Percentiles rank a stretch among this genome's conserved stretches.
Conservation (phyloP, 768 basidiomycete species). For the Dendrothele bispora region DNA sequence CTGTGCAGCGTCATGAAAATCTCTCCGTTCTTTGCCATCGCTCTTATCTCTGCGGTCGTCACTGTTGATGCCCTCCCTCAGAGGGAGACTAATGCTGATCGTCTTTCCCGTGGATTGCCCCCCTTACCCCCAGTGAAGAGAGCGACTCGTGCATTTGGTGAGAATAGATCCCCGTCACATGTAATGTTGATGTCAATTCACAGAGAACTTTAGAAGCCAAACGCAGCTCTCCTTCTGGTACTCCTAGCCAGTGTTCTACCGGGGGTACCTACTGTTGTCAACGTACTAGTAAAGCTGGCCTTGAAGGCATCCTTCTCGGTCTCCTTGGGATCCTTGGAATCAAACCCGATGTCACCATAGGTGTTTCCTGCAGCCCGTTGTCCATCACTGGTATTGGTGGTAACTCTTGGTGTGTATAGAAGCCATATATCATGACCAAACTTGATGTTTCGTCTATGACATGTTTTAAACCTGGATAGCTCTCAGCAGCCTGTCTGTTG, state of each 20-base stretch:
- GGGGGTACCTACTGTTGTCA: conserved; percentile 47
- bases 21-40: conserved; percentile 35
- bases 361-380: conserved; percentile 38
- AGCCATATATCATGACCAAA: conserved; percentile 9
- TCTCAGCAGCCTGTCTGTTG: conserved; percentile 50
- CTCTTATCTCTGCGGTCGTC: conserved; percentile 34
- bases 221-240: conserved; percentile 32
- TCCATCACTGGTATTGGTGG: conserved; percentile 28
- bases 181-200: too few relatives aligned
- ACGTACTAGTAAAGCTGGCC: conserved; percentile 17
- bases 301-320: conserved; percentile 20
- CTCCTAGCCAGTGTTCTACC: conserved; percentile 35
- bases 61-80: conserved; percentile 28
- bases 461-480: conserved; percentile 24
- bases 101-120: conserved; percentile 52
- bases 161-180: too few relatives aligned
- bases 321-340: conserved; percentile 31
- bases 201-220: conserved; percentile 37
- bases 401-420: conserved; percentile 26
- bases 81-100: conserved; percentile 53
- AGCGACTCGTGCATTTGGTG: conserved; percentile 32
- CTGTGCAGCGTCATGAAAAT: too few relatives aligned
- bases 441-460: neutral
- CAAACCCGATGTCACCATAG: conserved; percentile 24
- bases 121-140: conserved; percentile 44